These are phyloP conservation scores for Xylaria castorea DNA, from an alignment of 495 filamentous ascomycete genomes.

Conservation along the genomic window DNA sequence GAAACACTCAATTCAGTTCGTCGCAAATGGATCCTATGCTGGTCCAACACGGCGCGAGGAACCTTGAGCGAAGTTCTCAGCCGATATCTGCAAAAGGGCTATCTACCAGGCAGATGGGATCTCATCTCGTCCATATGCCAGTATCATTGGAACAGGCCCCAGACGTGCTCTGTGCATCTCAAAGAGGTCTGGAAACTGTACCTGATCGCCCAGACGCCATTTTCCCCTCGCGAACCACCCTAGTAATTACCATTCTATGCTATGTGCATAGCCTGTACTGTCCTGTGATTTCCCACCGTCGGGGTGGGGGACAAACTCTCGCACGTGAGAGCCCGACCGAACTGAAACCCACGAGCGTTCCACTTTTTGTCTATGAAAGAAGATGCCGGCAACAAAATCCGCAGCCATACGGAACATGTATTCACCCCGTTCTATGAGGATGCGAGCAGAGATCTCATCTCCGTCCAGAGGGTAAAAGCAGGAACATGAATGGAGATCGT, in stretches of 20 bases:
- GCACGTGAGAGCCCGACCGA: constrained; percentile 40
- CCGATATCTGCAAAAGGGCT: constrained; percentile 43
- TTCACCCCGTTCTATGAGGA: constrained; percentile 45
- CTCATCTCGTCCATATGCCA: constrained; percentile 42
- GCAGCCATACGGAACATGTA: constrained; percentile 40
- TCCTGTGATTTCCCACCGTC: constrained; percentile 34
- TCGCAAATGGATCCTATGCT: constrained; percentile 44
- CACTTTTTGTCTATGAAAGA: constrained; percentile 65
- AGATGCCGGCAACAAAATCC: constrained; percentile 44
- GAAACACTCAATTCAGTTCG: constrained; percentile 49
- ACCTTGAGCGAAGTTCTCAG: constrained; percentile 44
- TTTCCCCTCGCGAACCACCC: constrained; percentile 47
- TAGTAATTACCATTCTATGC: constrained; percentile 53
- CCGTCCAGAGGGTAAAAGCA: constrained; percentile 44
- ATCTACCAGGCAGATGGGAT: constrained; percentile 43
- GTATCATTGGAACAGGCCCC: constrained; percentile 43
- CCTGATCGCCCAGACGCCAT: constrained; percentile 45
- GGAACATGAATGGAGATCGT: constrained; percentile 46
- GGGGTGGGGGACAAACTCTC: constrained; percentile 35
- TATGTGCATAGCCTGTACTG: constrained; percentile 34
- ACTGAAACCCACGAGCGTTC: constrained; percentile 60
- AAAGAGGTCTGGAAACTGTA: constrained; percentile 42
- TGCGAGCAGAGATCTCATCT: constrained; percentile 41
- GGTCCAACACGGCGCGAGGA: constrained; percentile 45
- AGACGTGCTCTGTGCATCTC: constrained; percentile 48